phyloP scores from a whole-genome alignment of 1,139 yeast genomes.

The Pichia sp. region DNA sequence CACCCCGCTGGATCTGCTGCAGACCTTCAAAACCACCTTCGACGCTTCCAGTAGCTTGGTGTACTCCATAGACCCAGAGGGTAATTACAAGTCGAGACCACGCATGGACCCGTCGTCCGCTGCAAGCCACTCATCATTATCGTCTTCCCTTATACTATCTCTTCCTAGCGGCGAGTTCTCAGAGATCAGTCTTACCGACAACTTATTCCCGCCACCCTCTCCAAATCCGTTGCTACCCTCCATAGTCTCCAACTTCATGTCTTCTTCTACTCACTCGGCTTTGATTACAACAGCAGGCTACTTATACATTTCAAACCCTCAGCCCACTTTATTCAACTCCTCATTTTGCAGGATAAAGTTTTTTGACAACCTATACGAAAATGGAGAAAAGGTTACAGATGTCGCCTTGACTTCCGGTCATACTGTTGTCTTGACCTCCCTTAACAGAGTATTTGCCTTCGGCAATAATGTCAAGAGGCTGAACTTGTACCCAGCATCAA shows the following conservation, averaged over 20 bases:
- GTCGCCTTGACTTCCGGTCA: conserved; percentile 65
- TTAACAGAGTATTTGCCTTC: conserved; percentile 65
- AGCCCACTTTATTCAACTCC: conserved; percentile 19
- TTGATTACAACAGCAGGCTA: conserved; percentile 37
- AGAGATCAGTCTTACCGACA: background rate
- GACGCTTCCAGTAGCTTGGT: background rate
- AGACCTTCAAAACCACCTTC: conserved; percentile 18
- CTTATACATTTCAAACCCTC: conserved; percentile 12
- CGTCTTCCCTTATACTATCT: conserved; percentile 11
- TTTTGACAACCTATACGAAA: conserved; percentile 23
- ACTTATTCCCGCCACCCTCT: conserved; percentile 12
- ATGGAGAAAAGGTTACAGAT: conserved; percentile 35
- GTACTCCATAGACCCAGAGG: conserved; percentile 10
- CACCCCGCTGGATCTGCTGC: conserved; percentile 58
- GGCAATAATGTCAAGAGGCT: conserved; percentile 38
- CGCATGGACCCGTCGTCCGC: background rate
- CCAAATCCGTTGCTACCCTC: conserved; percentile 8
- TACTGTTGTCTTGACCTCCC: conserved; percentile 49
- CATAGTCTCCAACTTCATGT: conserved; percentile 7
- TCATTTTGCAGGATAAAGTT: conserved; percentile 22
- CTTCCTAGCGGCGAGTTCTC: conserved; percentile 12
- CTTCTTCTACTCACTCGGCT: conserved; percentile 15
- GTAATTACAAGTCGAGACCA: conserved; percentile 5
- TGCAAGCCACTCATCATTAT: background rate
- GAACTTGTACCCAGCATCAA: conserved; percentile 7